Base-by-base conservation (phyloP, 2,329 filamentous ascomycete genomes). In the Cercospora zeina region DNA sequence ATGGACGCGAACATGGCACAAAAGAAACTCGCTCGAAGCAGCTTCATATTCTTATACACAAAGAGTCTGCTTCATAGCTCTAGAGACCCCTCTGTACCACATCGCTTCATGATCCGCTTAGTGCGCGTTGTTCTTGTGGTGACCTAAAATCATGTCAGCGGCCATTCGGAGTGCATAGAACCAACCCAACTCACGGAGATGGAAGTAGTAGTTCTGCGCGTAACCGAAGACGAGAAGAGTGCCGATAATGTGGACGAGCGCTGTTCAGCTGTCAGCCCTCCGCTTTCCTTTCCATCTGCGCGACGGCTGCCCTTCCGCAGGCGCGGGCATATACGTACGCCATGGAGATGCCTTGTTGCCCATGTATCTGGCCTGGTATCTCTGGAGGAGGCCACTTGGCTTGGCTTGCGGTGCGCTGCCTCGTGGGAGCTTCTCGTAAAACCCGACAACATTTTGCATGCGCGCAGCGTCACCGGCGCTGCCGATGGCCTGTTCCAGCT, bases 51-150 rank as follows among this genome's bases (percentile, higher is more conserved):
- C 58, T 59, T 66, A 68, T 68, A 61, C 68, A 69, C 66, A 67
- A 58, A 37, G 62, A 42, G 24, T 62, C 59, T 61, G 50, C 27
- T 37, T 50, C 56, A 50, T 61, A 19, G 61, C 49, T 27, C 33
- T 63, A 57, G 31, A 33, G 11, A 61, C 49, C 61, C 13, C 42
- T 65, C 56, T 62, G 47, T 49, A 34, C 24, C 30, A n/a, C 31
- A 34, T 58, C 42, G 13, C 19, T 19, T 33, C 45, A 30, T 30
- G 37, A 55, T 30, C 10, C 21, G 45, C 51, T 50, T 96, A 99
- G 85, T 99, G 95, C 74, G 91, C 90, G 81, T 99, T 96, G 89
- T 99, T 97, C 90, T 99, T 99, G 90, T 97, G 93, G 87, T 99
- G 93, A 74, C 95, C 95, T 99, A 72, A 63, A 13, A 33, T 19